Base-by-base conservation (phyloP, 306 rosid species). In the Senna tora region DNA sequence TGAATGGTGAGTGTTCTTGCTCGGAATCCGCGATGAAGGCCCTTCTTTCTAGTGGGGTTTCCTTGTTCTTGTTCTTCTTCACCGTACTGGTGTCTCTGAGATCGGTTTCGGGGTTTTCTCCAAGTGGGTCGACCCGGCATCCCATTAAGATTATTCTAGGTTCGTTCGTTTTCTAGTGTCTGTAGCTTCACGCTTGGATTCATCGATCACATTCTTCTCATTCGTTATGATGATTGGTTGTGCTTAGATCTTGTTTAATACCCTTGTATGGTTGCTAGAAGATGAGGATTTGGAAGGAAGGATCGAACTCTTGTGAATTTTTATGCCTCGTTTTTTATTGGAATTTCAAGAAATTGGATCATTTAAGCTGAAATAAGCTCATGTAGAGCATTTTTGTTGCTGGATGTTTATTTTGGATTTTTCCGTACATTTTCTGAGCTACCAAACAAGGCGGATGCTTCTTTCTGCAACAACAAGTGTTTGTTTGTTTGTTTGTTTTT, bases 51-150 rank as follows among this genome's bases (percentile, higher is more conserved):
- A 20, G 51, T 71, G 79, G 85, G 79, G 74, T 73, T 58, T 67
- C 39, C 55, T 81, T 75, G 42, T 61, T 86, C 34, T 0, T 84
- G 69, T 65, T 88, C 25, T 33, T 58, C 65, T 59, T 59, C 62
- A 4, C 76, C 81, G 10, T 62, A 14, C 75, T 83, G 70, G 69
- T 68, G 30, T 82, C 69, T 80, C 51, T 79, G 25, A 78, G 81
- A 87, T 84, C 84, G 14, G 76, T 85, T 77, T 87, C 90, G 65
- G 91, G 91, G 70, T 69, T 50, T 3, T 50, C 84, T 69, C 61
- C 62, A 8, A 52, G 76, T 80, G 90, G 80, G 63, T 69, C 65
- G 25, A 21, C 49, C 32, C 15, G 43, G 14, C 77, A 78, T 69
- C 60, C 53, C 34, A 56, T 73, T 12, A 87, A 82, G 46, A 76